Percentiles rank a stretch among this genome's conserved stretches.
These are phyloP conservation scores for Fusarium kyushuense DNA, from an alignment of 2,329 filamentous ascomycete genomes.

Conservation along the genomic window DNA sequence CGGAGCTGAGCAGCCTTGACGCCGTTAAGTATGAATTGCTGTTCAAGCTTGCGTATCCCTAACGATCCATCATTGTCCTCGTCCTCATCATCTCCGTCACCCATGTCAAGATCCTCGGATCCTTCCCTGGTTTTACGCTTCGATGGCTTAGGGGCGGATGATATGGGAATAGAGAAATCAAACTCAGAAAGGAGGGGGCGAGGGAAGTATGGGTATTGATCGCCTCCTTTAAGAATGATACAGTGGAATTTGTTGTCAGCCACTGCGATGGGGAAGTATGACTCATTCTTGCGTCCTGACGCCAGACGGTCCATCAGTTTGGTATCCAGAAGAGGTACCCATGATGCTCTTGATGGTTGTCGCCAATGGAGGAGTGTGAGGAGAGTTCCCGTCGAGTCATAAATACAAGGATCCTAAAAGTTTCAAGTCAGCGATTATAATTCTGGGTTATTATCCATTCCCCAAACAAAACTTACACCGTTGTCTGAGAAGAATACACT, in stretches of 20 bases:
- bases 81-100: constrained; percentile 49
- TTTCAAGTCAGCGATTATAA: constrained; percentile 8
- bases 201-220: constrained; percentile 93
- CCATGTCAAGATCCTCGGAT: constrained; percentile 51
- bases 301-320: constrained; percentile 83
- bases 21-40: constrained; percentile 81
- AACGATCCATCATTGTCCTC: constrained; percentile 53
- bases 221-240: constrained; percentile 97
- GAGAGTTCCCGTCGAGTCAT: constrained; percentile 90
- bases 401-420: constrained; percentile 88
- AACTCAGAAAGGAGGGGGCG: constrained; percentile 92
- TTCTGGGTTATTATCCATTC: not conserved
- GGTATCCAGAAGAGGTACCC: constrained; percentile 94
- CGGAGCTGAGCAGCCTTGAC: constrained; percentile 79
- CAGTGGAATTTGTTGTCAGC: constrained; percentile 95
- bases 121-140: constrained; percentile 50
- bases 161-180: constrained; percentile 86
- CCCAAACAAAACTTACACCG: constrained; percentile 70
- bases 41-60: constrained; percentile 77
- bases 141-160: constrained; percentile 60
- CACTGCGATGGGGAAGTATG: constrained; percentile 95
- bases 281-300: constrained; percentile 86
- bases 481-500: constrained; percentile 92
- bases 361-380: constrained; percentile 93
- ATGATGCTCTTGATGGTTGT: constrained; percentile 83